Base-by-base conservation (phyloP, 306 rosid species). In the Delonix regia region DNA sequence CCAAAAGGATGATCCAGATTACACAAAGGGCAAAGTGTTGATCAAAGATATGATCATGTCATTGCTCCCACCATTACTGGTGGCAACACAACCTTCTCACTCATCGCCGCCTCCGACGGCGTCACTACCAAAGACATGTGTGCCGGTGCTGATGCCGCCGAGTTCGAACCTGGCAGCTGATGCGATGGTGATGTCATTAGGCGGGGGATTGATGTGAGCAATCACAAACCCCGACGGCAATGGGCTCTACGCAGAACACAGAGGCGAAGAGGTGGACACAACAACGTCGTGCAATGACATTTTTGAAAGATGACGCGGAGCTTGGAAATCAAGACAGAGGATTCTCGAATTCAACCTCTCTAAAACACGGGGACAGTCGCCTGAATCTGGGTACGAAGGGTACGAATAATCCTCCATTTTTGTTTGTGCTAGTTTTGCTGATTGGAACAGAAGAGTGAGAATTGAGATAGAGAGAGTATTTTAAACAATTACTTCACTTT, bases 181-280 rank as follows among this genome's bases (percentile, higher is more conserved):
- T 22, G 69, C 84, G 0, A 86, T 91, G 89, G 81, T 86, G 2
- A 16, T 76, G 28, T 56, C 83, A 21, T n/a, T 91, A 66, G 97
- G 91, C 0, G 78, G 88, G 0, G 94, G 92, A 0, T 47, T 91
- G 81, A 90, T 90, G 0, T 89, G 89, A 1, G 84, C 85, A 0
- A 88, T 85, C 14, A 85, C 92, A 0, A 89, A 88, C 66, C 97
- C 94, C 0, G 71, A 38, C 57, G 65, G 49, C 0, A 83, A 64
- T 0, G 97, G 92, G 2, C 76, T 86, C 25, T 83, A 1, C 28
- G 24, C 45, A 1, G 89, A 65, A 10, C 61, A 4, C 2, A 70
- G 71, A 8, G 61, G 68, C 2, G 2, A 1, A 0, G 0, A 5
- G 0, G 2, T 85, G 0, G 91, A 85, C 34, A 82, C 87, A 0